phyloP scores from a whole-genome alignment of 1,284 basidiomycete genomes.

The Ceratobasidium sp. region DNA sequence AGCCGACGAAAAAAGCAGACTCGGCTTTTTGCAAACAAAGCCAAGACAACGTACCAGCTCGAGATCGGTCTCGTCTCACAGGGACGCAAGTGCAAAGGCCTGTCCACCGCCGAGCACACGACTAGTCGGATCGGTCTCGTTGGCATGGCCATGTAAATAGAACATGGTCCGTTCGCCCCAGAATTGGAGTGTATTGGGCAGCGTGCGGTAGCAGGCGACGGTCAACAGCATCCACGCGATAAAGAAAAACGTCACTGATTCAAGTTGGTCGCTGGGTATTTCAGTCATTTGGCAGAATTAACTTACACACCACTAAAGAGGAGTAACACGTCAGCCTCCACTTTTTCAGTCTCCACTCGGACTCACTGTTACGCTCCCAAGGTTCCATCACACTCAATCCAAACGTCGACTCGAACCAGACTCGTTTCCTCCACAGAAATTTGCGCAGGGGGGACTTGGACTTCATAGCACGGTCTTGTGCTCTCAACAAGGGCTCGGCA shows the following conservation, averaged over 20 bases:
- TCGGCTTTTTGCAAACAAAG: too few relatives aligned
- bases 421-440: conserved; percentile 56
- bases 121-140: neutral
- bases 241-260: conserved; percentile 18
- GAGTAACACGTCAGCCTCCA: too few relatives aligned
- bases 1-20: too few relatives aligned
- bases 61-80: too few relatives aligned
- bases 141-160: conserved; percentile 6
- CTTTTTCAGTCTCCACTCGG: too few relatives aligned
- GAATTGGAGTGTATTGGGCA: conserved; percentile 20
- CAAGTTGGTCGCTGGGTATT: neutral
- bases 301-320: conserved; percentile 32
- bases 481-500: conserved; percentile 22
- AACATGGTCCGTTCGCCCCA: conserved; percentile 11
- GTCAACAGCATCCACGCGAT: conserved; percentile 26
- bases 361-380: conserved; percentile 57
- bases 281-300: neutral
- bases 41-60: too few relatives aligned
- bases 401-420: conserved; percentile 65
- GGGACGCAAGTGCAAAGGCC: too few relatives aligned
- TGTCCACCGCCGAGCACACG: too few relatives aligned
- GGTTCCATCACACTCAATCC: conserved; percentile 69
- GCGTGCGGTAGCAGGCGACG: conserved; percentile 22
- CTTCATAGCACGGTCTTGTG: conserved; percentile 47
- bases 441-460: conserved; percentile 34